Conservation (phyloP, 2,329 filamentous ascomycete genomes). For the Zymoseptoria ardabiliae region DNA sequence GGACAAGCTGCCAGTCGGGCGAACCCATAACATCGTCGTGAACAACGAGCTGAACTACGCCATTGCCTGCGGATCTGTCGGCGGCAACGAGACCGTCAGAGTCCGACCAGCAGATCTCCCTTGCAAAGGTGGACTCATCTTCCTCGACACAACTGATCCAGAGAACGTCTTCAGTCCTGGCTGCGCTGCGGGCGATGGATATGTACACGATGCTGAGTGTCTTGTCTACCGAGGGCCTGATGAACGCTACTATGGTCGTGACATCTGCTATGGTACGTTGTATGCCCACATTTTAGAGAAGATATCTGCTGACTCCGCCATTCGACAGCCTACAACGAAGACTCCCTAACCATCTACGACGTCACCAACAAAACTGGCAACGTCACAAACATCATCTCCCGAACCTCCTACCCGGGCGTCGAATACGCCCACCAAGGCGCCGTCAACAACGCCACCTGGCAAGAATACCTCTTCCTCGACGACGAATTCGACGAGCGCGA, state of each 20-base stretch:
- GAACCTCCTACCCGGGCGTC: conserved; percentile 42
- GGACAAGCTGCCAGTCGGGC: conserved; percentile 6
- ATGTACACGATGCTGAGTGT: conserved; percentile 51
- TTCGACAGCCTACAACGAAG: conserved; percentile 38
- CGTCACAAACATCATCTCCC: conserved; percentile 37
- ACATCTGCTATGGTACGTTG: conserved; percentile 41
- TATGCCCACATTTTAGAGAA: too few relatives aligned
- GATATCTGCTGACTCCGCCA: neutral
- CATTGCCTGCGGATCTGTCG: conserved; percentile 14
- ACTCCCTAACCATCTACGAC: conserved; percentile 40
- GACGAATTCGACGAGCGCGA: conserved; percentile 46
- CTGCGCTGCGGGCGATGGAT: conserved; percentile 44
- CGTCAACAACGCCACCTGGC: conserved; percentile 36
- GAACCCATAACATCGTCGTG: conserved; percentile 47
- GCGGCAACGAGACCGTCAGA: conserved; percentile 15
- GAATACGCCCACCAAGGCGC: conserved; percentile 49
- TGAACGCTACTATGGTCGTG: conserved; percentile 35
- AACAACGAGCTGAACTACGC: conserved; percentile 44
- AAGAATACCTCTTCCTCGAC: conserved; percentile 45
- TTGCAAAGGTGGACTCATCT: conserved; percentile 47
- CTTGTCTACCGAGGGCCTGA: conserved; percentile 45
- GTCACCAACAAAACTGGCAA: conserved; percentile 37
- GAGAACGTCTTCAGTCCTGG: conserved; percentile 44
- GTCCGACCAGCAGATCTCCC: conserved; percentile 12
- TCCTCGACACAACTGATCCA: conserved; percentile 46